Evolutionary conservation across 768 basidiomycete species (phyloP).

Genomic region (Mycena olivaceomarginata): DNA sequence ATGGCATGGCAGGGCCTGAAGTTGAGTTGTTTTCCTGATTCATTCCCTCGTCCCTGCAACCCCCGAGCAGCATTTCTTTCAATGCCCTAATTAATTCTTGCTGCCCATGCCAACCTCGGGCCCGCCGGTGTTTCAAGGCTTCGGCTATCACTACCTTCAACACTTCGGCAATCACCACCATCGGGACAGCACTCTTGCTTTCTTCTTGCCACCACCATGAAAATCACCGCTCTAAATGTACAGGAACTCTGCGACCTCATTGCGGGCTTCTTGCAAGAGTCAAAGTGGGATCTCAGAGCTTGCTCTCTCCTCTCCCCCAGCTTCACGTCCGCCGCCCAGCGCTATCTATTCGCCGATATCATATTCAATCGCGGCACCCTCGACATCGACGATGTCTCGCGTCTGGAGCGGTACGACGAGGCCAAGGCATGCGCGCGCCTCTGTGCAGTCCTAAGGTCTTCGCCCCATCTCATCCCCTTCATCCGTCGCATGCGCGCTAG

Average conservation of each 20-base stretch:
- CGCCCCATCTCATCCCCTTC: constrained; percentile 17
- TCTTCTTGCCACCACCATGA: neutral
- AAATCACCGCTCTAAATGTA: neutral
- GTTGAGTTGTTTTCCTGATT: no score
- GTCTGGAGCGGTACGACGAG: constrained; percentile 12
- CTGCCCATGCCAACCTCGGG: no score
- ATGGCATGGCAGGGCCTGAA: no score
- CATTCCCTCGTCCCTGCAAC: no score
- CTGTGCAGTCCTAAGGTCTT: constrained; percentile 11
- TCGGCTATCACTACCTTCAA: no score
- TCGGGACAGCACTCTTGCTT: no score
- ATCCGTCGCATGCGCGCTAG: constrained; percentile 25
- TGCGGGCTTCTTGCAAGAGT: neutral
- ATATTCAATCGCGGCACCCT: constrained; percentile 29
- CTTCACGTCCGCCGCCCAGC: constrained; percentile 23
- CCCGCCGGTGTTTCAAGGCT: no score
- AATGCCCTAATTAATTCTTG: no score
- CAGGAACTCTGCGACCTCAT: constrained; percentile 19
- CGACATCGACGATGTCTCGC: constrained; percentile 18
- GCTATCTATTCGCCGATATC: constrained; percentile 27
- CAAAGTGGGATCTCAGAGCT: constrained; percentile 14
- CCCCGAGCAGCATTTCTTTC: no score
- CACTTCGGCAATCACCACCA: no score
- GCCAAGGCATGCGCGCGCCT: neutral
- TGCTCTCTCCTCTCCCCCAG: constrained; percentile 6